Evolutionary conservation across 345 rosid genomes (phyloP), one percentile per base, ranked within the genome.

Genomic region (Camelina neglecta): DNA sequence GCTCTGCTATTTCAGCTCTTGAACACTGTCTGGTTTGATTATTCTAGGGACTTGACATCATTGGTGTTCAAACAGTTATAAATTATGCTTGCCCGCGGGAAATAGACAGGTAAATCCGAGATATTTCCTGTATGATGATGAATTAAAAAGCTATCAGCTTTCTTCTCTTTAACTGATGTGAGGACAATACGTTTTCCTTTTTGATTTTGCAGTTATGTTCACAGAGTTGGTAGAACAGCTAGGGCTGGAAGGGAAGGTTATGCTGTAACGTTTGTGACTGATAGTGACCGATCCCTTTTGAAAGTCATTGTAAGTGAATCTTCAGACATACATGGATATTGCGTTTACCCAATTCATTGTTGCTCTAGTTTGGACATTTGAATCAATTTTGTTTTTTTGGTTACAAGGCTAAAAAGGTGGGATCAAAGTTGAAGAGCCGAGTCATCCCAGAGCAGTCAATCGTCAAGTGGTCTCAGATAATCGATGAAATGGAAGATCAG

Each of bases 201-300:
- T 77, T 66, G 55, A 51, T 67, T 74, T 21, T 69, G 69, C 88
- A 95, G 99, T 75, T 92, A 95, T 72, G 88, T 90, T 80, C 99
- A 95, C 79, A 87, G 97, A 79, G 99, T 95, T 13, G 99, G 99
- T 69, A 90, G 97, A 62, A 92, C 97, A 56, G 99, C 99, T 62
- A 87, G 99, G 88, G 99, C 99, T 75, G 99, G 99, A 9, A 88
- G 96, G 83, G 89, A 90, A 83, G 98, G 99, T 70, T 95, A 86
- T 80, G 99, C 99, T 50, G 99, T 95, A 67, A 95, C 98, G 24
- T 89, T 95, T 75, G 79, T 92, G 75, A 88, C 98, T 42, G 99
- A 95, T 78, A 90, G 81, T 80, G 98, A 95, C 62, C 91, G 96
- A 15, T 88, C 99, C 69, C 91, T 95, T 61, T 78, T 92, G 69